Evolutionary conservation across 2,329 filamentous ascomycete genomes (phyloP).

Genomic region (Aspergillus ochraceoroseus): DNA sequence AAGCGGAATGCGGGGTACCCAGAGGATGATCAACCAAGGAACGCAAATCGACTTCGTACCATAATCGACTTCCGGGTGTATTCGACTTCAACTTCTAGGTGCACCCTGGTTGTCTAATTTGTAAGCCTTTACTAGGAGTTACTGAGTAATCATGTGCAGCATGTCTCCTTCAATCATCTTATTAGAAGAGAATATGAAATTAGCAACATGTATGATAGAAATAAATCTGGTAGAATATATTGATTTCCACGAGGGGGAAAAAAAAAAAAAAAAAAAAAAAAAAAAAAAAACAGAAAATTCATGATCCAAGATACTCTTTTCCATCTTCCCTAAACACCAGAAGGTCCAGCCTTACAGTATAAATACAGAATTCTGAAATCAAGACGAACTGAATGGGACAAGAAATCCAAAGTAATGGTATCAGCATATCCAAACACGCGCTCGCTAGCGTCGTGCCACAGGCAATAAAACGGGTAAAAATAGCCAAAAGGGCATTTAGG

Average conservation of each 20-base stretch:
- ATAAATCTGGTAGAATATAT: no score
- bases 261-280: not conserved
- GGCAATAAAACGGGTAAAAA: conserved; percentile 27
- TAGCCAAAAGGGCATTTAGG: conserved; percentile 19
- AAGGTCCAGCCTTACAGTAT: conserved; percentile 13
- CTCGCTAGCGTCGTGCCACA: conserved; percentile 19
- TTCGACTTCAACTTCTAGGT: not conserved
- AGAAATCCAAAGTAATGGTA: conserved; percentile 19
- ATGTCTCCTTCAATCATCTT: no score
- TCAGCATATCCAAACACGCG: conserved; percentile 19
- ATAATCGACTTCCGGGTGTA: no score
- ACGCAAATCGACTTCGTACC: not conserved
- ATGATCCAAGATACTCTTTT: not conserved
- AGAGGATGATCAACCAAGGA: conserved; percentile 1
- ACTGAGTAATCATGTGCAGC: no score
- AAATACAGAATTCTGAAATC: conserved; percentile 11
- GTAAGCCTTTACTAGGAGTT: no score
- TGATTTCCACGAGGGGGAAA: no score
- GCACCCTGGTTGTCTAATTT: no score
- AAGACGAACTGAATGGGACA: conserved; percentile 3
- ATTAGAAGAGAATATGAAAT: no score
- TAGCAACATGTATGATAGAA: no score
- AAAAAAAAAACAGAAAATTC: not conserved
- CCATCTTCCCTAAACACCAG: conserved; percentile 1
- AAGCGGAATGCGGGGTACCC: conserved; percentile 14